Evolutionary conservation across 345 rosid genomes (phyloP).

Genomic region (Adansonia digitata): DNA sequence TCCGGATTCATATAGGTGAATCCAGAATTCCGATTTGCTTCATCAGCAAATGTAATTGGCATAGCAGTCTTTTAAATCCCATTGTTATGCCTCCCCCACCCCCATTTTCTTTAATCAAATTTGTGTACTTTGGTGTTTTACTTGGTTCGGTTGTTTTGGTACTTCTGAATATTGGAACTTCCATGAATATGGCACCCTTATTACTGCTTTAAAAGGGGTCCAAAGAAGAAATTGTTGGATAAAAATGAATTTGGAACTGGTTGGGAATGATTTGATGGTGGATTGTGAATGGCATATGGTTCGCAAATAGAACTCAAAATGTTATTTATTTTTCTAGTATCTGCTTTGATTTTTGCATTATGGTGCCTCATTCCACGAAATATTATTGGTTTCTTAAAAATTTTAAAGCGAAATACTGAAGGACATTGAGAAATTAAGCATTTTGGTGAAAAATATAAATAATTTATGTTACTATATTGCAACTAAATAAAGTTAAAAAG

Average conservation of each 20-base stretch:
- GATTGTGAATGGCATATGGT: constrained; percentile 2
- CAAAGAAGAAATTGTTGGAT: neutral
- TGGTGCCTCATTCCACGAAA: neutral
- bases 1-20: constrained; percentile 74
- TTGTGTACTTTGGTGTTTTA: neutral
- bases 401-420: too few relatives aligned
- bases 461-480: too few relatives aligned
- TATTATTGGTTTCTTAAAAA: too few relatives aligned
- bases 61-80: neutral
- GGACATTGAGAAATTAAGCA: too few relatives aligned
- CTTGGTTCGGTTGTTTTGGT: neutral
- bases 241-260: neutral
- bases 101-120: neutral
- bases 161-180: neutral
- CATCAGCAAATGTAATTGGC: constrained; percentile 1
- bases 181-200: neutral
- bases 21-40: neutral
- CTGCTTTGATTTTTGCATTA: neutral
- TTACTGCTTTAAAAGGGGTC: neutral
- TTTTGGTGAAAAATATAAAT: too few relatives aligned
- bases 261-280: neutral
- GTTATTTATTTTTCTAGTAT: neutral
- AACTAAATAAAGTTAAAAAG: too few relatives aligned
- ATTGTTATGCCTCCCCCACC: neutral
- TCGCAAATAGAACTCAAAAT: too few relatives aligned